A percentile compares a stretch with the other conserved stretches of the same genome.
Conservation (phyloP, 371 early-diverging fungal genomes). For the Blastocladiella emersonii region DNA sequence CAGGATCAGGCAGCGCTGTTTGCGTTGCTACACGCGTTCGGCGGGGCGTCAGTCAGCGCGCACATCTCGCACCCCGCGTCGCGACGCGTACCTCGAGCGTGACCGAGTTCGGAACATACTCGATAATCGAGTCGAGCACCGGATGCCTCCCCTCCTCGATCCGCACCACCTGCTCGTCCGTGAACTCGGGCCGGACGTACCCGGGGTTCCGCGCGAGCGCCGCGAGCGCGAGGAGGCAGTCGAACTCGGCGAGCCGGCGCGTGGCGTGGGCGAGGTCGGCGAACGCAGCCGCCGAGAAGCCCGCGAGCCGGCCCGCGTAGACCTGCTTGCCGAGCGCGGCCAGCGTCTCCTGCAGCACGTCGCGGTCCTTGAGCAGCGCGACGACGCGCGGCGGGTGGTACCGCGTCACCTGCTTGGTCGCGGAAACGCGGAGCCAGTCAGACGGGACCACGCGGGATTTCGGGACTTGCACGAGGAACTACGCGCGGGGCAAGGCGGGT, state of each 20-base stretch:
- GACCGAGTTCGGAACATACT: not conserved
- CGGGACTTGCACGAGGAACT: constrained; percentile 44
- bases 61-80: too few relatives aligned
- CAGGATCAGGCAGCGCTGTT: constrained; percentile 34
- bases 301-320: not conserved
- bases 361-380: constrained; percentile 1
- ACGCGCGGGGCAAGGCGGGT: not conserved
- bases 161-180: constrained; percentile 23
- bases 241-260: constrained; percentile 44
- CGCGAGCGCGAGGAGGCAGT: constrained; percentile 62
- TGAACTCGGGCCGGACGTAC: constrained; percentile 53
- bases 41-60: too few relatives aligned
- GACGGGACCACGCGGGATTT: constrained; percentile 56
- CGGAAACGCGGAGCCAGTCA: constrained; percentile 62
- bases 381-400: constrained; percentile 56
- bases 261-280: constrained; percentile 8
- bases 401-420: constrained; percentile 63
- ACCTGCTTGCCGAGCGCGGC: not conserved
- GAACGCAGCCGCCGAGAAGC: not conserved
- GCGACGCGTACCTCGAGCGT: not conserved
- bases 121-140: constrained; percentile 28
- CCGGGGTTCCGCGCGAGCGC: constrained; percentile 42
- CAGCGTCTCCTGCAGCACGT: not conserved
- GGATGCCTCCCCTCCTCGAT: constrained; percentile 47
- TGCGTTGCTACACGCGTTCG: not conserved